These are phyloP conservation scores for Thielaviopsis euricoi DNA, from an alignment of 2,329 filamentous ascomycete species.

Conservation along the genomic window DNA sequence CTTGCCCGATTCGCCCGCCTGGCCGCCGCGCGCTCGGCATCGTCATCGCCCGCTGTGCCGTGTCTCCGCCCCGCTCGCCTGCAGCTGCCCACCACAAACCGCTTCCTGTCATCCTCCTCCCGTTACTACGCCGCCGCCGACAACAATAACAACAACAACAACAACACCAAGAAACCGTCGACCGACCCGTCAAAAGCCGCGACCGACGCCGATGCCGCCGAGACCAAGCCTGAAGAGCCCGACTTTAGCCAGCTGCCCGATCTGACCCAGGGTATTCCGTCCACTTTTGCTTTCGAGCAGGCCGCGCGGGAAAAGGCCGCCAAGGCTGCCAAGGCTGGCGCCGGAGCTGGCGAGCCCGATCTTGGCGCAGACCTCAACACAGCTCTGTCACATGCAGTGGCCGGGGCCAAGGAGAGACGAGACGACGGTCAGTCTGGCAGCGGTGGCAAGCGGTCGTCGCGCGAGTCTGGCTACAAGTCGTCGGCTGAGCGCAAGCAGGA, in stretches of 20 bases:
- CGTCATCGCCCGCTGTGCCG: background rate
- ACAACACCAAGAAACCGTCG: background rate
- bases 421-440: slow-evolving; percentile 34
- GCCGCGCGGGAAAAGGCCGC: slow-evolving; percentile 14
- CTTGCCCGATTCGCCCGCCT: background rate
- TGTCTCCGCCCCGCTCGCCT: background rate
- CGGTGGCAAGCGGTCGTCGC: slow-evolving; percentile 38
- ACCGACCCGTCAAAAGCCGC: background rate
- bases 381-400: slow-evolving; percentile 20
- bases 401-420: slow-evolving; percentile 18
- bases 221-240: slow-evolving; percentile 13
- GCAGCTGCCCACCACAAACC: background rate
- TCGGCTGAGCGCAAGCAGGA: slow-evolving; percentile 73
- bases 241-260: slow-evolving; percentile 61
- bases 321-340: slow-evolving; percentile 18
- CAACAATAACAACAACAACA: background rate
- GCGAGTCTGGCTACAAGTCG: slow-evolving; percentile 72
- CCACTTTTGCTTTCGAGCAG: slow-evolving; percentile 69
- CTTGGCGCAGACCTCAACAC: slow-evolving; percentile 18
- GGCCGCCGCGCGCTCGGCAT: background rate
- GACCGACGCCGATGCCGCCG: background rate
- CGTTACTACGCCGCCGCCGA: background rate
- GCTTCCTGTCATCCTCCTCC: background rate
- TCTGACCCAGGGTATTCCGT: slow-evolving; percentile 85
- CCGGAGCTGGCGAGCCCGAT: slow-evolving; percentile 19